Conservation (phyloP, 2,329 filamentous ascomycete genomes). For the Pseudogymnoascus sp. region DNA sequence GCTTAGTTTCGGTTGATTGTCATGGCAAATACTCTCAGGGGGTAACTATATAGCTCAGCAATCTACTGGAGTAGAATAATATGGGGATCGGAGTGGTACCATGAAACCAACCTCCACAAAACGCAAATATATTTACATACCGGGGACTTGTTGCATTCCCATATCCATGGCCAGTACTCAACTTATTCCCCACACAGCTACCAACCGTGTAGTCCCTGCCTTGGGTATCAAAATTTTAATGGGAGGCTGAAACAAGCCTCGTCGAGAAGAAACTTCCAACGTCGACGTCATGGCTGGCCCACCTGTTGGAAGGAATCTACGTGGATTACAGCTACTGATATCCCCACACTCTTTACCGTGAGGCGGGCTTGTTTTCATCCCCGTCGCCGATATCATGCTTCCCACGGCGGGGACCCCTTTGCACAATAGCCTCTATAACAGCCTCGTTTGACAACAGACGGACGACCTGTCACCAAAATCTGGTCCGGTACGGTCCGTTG, state of each 20-base stretch:
- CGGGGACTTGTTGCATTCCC: background rate
- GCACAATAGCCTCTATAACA: background rate
- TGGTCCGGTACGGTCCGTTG: background rate
- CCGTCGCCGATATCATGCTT: background rate
- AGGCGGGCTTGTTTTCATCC: background rate
- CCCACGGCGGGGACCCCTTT: background rate
- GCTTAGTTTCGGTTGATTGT: constrained; percentile 47
- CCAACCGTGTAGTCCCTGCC: background rate
- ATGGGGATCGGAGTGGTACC: background rate
- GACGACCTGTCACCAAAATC: background rate
- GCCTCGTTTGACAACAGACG: background rate
- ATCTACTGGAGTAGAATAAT: background rate
- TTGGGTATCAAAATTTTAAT: background rate
- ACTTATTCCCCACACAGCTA: background rate
- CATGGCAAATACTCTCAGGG: background rate
- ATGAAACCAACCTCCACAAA: background rate
- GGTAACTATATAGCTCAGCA: background rate
- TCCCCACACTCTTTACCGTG: background rate
- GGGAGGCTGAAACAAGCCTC: background rate
- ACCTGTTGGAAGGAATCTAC: background rate
- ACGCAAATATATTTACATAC: background rate
- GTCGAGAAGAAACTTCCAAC: background rate
- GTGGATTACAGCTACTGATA: background rate
- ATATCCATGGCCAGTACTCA: background rate
- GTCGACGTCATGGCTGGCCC: background rate